phyloP scores from a whole-genome alignment of 129 eudicot species.

The Apium graveolens region DNA sequence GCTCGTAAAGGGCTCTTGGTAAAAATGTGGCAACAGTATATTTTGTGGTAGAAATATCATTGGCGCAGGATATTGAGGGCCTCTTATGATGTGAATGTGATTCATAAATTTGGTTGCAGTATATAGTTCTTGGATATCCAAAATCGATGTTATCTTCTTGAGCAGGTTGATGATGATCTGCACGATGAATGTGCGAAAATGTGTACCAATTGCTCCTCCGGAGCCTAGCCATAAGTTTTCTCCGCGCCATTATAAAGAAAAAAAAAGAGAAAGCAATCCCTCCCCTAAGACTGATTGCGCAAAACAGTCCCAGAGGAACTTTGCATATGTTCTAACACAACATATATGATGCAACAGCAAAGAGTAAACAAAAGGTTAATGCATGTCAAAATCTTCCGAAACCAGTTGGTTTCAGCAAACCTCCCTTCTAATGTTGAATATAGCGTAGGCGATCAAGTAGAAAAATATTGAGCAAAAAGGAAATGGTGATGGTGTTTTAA shows the following conservation, averaged over 20 bases:
- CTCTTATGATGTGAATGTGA: conserved; percentile 12
- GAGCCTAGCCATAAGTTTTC: conserved; percentile 41
- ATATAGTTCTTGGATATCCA: conserved; percentile 43
- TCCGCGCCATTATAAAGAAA: conserved; percentile 21
- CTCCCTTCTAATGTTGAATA: background rate
- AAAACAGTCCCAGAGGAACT: conserved; percentile 10
- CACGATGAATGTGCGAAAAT: conserved; percentile 31
- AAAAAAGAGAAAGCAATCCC: background rate
- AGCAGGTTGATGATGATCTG: conserved; percentile 27
- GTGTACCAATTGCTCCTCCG: conserved; percentile 62
- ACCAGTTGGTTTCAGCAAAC: background rate
- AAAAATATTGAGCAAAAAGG: background rate
- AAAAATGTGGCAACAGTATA: conserved; percentile 48
- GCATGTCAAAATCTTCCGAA: background rate
- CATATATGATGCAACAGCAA: background rate
- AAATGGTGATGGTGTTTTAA: background rate
- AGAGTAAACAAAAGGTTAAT: background rate
- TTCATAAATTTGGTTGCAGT: conserved; percentile 33
- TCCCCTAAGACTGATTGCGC: conserved; percentile 10
- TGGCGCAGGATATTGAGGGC: conserved; percentile 26
- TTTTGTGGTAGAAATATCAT: conserved; percentile 66
- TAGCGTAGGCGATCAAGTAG: background rate
- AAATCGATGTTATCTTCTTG: conserved; percentile 28
- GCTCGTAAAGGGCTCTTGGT: conserved; percentile 64
- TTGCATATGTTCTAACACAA: background rate